phyloP scores from a whole-genome alignment of 2,329 filamentous ascomycete genomes.

The Sclerotinia spermophila region DNA sequence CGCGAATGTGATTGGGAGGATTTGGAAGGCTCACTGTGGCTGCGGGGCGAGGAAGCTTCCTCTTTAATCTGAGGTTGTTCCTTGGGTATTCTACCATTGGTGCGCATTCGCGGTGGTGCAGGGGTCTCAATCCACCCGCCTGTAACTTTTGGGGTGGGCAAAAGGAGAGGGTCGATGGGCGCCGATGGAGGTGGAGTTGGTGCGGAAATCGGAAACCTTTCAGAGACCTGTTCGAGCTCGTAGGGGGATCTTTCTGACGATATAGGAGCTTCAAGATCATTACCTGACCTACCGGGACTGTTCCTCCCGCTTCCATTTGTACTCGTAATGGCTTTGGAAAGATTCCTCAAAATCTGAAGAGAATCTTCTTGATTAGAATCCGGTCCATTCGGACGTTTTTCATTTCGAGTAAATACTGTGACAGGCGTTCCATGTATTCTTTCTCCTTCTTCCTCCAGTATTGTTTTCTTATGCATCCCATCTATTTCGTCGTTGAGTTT shows the following conservation, averaged over 20 bases:
- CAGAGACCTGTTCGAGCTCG: conserved; percentile 32
- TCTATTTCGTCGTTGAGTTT: conserved; percentile 15
- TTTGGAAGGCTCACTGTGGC: conserved; percentile 2
- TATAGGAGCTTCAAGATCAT: conserved; percentile 32
- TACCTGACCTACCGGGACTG: conserved; percentile 27
- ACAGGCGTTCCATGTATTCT: conserved; percentile 24
- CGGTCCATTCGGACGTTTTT: neutral
- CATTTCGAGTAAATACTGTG: conserved; percentile 23
- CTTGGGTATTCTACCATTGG: neutral
- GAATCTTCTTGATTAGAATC: conserved; percentile 19
- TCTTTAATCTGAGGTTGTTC: conserved; percentile 11
- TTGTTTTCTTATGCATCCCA: conserved; percentile 26
- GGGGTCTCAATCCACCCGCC: conserved; percentile 38
- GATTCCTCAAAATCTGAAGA: conserved; percentile 16
- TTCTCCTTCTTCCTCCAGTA: conserved; percentile 30
- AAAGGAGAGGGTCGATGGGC: conserved; percentile 25
- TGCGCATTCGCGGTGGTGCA: conserved; percentile 27
- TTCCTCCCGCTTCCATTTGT: conserved; percentile 16
- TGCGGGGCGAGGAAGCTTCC: conserved; percentile 3
- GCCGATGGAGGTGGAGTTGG: conserved; percentile 23
- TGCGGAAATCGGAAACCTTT: conserved; percentile 25
- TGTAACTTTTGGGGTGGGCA: conserved; percentile 34
- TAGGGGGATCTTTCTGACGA: conserved; percentile 30
- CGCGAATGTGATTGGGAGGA: conserved; percentile 6
- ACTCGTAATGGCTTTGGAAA: conserved; percentile 14